Percentiles rank a stretch among this genome's conserved stretches.
These are phyloP conservation scores for Nakazawaea ambrosiae DNA, from an alignment of 805 yeast species.

Conservation along the genomic window DNA sequence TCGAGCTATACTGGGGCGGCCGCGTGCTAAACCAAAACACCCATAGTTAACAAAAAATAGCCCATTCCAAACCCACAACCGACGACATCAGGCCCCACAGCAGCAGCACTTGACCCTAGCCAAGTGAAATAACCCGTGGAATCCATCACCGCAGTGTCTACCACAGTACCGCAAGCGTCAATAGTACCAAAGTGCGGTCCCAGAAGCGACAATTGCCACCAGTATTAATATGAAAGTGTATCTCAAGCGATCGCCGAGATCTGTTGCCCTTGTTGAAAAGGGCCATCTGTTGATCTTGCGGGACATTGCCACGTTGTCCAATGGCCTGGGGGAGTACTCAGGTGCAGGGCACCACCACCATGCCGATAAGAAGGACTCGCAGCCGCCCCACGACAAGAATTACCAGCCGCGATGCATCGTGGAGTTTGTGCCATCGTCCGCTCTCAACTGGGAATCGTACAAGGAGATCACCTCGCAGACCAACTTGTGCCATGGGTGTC, in stretches of 20 bases:
- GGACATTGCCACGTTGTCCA: conserved; percentile 23
- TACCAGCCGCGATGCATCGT: conserved; percentile 35
- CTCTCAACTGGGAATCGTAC: conserved; percentile 32
- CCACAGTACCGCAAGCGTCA: too few relatives aligned
- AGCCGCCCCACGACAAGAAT: conserved; percentile 19
- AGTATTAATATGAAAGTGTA: conserved; percentile 64
- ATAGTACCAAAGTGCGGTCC: too few relatives aligned
- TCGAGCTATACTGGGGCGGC: too few relatives aligned
- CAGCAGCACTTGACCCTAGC: too few relatives aligned
- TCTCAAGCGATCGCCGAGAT: conserved; percentile 58
- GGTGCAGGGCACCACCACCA: conserved; percentile 21
- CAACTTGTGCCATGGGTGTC: conserved; percentile 40
- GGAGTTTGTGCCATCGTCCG: conserved; percentile 41
- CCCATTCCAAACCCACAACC: too few relatives aligned
- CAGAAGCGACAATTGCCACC: too few relatives aligned
- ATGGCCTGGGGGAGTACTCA: background rate
- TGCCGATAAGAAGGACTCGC: conserved; percentile 13
- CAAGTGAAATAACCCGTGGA: too few relatives aligned
- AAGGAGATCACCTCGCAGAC: conserved; percentile 32
- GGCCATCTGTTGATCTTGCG: conserved; percentile 55
- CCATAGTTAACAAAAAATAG: too few relatives aligned
- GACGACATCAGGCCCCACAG: too few relatives aligned
- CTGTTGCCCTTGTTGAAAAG: conserved; percentile 57
- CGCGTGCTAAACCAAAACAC: too few relatives aligned
- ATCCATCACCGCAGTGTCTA: too few relatives aligned